These are phyloP conservation scores for Nemania diffusa DNA, from an alignment of 2,329 filamentous ascomycete genomes.

Conservation along the genomic window DNA sequence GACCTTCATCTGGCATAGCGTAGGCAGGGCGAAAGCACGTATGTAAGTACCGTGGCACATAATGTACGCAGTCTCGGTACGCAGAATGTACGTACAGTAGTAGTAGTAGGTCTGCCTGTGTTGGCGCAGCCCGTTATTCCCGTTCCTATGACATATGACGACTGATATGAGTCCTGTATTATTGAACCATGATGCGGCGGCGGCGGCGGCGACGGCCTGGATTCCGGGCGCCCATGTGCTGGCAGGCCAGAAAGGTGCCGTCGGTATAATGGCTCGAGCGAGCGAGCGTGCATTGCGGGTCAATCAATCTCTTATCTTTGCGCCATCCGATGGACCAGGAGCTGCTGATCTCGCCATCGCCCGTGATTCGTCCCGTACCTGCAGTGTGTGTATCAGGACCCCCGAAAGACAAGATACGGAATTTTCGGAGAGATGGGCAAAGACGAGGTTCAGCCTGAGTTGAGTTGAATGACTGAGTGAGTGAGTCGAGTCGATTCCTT, in stretches of 20 bases:
- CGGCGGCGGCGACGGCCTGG: slow-evolving; percentile 26
- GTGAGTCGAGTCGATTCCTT: slow-evolving; percentile 23
- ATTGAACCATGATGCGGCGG: slow-evolving; percentile 24
- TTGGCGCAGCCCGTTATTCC: slow-evolving; percentile 18
- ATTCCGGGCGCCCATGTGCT: slow-evolving; percentile 25
- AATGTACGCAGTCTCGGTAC: too few relatives aligned
- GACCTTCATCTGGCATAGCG: neutral
- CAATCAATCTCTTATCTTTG: slow-evolving; percentile 36
- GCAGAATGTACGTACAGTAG: neutral
- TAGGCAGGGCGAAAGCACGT: slow-evolving; percentile 22
- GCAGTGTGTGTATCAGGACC: slow-evolving; percentile 33
- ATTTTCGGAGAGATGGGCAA: slow-evolving; percentile 24
- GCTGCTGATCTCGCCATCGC: slow-evolving; percentile 32
- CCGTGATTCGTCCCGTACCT: slow-evolving; percentile 36
- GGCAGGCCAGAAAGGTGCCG: slow-evolving; percentile 19
- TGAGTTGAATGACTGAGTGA: neutral
- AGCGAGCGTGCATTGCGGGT: slow-evolving; percentile 22
- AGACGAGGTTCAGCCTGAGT: slow-evolving; percentile 24
- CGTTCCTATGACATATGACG: neutral
- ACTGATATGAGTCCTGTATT: slow-evolving; percentile 9
- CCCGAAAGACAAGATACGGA: slow-evolving; percentile 26
- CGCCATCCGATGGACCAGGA: slow-evolving; percentile 34
- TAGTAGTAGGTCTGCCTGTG: neutral
- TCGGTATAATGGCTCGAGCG: slow-evolving; percentile 1
- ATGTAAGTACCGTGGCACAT: too few relatives aligned